These are phyloP conservation scores for Phytomonas sp. DNA, from an alignment of 208 protist species.

Conservation along the genomic window DNA sequence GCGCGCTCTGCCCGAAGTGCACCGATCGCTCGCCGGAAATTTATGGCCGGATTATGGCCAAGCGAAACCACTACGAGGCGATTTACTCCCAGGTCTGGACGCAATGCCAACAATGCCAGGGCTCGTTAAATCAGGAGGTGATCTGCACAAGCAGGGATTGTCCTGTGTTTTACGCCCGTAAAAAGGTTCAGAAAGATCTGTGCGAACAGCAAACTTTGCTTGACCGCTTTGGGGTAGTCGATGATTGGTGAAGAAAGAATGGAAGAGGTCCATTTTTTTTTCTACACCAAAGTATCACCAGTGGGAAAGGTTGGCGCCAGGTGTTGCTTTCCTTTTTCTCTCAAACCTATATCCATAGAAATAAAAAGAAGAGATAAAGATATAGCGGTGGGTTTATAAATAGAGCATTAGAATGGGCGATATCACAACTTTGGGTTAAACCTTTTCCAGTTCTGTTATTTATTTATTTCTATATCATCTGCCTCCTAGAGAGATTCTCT, in stretches of 20 bases:
- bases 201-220: constrained; percentile 89
- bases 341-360: background rate
- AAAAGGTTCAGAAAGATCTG: constrained; percentile 98
- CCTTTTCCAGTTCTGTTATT: background rate
- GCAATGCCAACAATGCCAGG: constrained; percentile 99
- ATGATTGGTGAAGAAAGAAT: constrained; percentile 75
- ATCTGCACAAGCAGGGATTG: constrained; percentile 96
- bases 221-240: constrained; percentile 91
- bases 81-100: constrained; percentile 97
- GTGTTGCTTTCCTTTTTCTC: too few species aligned
- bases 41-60: constrained; percentile 88
- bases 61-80: constrained; percentile 92
- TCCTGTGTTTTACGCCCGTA: constrained; percentile 99
- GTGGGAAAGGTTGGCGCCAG: too few species aligned
- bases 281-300: background rate
- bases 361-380: constrained; percentile 8
- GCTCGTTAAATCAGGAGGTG: constrained; percentile 96
- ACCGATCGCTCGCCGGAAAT: constrained; percentile 80
- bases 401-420: background rate
- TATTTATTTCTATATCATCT: background rate
- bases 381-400: constrained; percentile 1
- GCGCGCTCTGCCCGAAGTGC: constrained; percentile 92
- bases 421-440: background rate
- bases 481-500: background rate
- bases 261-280: background rate